Evolutionary conservation across 2,329 filamentous ascomycete species (phyloP).

Genomic region (Piedraia hortae): DNA sequence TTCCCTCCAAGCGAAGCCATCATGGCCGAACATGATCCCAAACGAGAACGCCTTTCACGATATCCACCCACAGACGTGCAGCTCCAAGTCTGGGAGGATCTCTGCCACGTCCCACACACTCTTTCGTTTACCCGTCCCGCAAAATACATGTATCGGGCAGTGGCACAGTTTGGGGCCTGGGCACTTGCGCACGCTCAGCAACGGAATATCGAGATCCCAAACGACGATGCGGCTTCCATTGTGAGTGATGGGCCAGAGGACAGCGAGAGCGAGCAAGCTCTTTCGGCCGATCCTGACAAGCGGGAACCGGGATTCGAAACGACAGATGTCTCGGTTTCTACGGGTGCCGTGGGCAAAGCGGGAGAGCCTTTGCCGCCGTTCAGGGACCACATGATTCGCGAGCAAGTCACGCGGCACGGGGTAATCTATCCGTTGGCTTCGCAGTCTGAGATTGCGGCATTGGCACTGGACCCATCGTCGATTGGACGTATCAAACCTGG

Average conservation of each 20-base stretch:
- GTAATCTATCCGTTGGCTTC: slow-evolving; percentile 39
- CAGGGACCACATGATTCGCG: slow-evolving; percentile 68
- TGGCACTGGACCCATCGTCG: slow-evolving; percentile 34
- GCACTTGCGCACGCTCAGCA: slow-evolving; percentile 60
- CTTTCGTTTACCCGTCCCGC: slow-evolving; percentile 90
- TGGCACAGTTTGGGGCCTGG: slow-evolving; percentile 87
- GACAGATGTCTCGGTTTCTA: no score
- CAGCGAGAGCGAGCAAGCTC: slow-evolving; percentile 3
- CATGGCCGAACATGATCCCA: slow-evolving; percentile 33
- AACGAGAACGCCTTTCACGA: slow-evolving; percentile 25
- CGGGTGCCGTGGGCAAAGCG: slow-evolving; percentile 43
- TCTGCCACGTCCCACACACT: slow-evolving; percentile 78
- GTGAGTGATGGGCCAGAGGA: slow-evolving; percentile 30
- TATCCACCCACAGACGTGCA: slow-evolving; percentile 76
- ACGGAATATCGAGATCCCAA: slow-evolving; percentile 49
- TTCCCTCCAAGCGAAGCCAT: slow-evolving; percentile 42
- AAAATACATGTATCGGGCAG: slow-evolving; percentile 80
- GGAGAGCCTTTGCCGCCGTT: slow-evolving; percentile 64
- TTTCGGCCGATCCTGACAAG: slow-evolving; percentile 4
- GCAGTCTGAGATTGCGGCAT: slow-evolving; percentile 33
- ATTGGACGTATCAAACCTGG: slow-evolving; percentile 58
- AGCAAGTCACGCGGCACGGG: slow-evolving; percentile 57
- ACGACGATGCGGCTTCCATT: slow-evolving; percentile 50
- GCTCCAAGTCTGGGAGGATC: slow-evolving; percentile 82
- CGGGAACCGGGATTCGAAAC: no score